These are phyloP conservation scores for Avena insularis DNA, from an alignment of 176 grass and related monocot genomes.

Conservation along the genomic window DNA sequence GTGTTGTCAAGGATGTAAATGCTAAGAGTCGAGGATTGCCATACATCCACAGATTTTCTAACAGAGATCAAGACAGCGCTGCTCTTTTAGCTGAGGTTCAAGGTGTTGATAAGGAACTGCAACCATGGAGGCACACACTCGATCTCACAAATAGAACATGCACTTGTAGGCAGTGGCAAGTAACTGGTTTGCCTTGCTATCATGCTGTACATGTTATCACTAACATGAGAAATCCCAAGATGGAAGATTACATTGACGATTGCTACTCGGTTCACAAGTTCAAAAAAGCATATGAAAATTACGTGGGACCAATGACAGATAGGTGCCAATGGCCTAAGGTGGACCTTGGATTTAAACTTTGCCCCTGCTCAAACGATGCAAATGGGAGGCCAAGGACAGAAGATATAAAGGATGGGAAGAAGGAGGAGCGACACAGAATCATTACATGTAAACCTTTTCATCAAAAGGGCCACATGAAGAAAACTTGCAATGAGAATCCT, in stretches of 20 bases:
- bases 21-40: background rate
- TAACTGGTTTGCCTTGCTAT: background rate
- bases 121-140: background rate
- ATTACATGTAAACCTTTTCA: background rate
- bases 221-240: background rate
- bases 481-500: background rate
- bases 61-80: background rate
- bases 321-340: background rate
- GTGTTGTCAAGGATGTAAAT: background rate
- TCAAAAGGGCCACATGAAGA: background rate
- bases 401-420: background rate
- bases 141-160: background rate
- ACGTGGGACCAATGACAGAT: background rate
- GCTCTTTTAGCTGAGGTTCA: background rate
- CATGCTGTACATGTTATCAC: slow-evolving; percentile 8
- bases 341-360: background rate
- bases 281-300: background rate
- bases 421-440: background rate
- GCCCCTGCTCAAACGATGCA: too few species aligned
- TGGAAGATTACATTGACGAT: background rate
- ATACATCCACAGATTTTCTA: background rate
- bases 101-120: background rate
- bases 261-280: slow-evolving; percentile 1
- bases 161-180: background rate
- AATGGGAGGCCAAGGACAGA: background rate